Evolutionary conservation across 768 basidiomycete genomes (phyloP), one percentile per base, ranked within the genome.

Genomic region (Termitomyces sp.): DNA sequence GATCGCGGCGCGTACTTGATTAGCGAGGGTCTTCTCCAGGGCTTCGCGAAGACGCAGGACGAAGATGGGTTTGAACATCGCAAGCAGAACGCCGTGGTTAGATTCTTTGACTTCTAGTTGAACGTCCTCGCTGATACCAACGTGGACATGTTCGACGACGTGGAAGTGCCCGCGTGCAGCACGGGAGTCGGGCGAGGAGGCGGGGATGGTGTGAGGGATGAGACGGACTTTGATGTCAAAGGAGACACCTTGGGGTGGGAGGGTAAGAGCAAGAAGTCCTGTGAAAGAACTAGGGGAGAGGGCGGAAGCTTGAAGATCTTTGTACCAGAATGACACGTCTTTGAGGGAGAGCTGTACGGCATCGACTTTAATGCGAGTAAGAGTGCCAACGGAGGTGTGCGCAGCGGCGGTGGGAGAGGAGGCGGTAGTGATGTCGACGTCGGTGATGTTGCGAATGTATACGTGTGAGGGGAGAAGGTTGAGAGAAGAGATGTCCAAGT

Each of bases 301-400:
- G 2, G 75, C 62, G 4, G 76, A 71, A 4, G 82, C 73, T 2
- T 69, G 72, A 64, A 87, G 84, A 70, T 91, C 88, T 37, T 78
- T 79, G 70, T 87, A 90, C 70, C 81, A 90, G 75, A 91, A 91
- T 0, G 88, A 89, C 0, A 91, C 80, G 33, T 90, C 83, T 58
- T 77, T 72, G 45, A 90, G 79, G 9, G 73, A 65, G 32, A 91
- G 77, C 62, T 87, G 87, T 0, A 91, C 69, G 1, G 85, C 89
- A 58, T 87, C 84, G 24, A 85, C 71, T 49, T 81, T 82, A 40
- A 89, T 76, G 45, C 87, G 86, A 0, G 87, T 89, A 57, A 88
- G 76, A 0, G 86, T 78, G 44, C 87, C 87, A 32, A 89, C 68
- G 1, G 82, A 70, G 3, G 84, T 84, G 48, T 71, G 76, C 0